Conservation (phyloP, 1,139 yeast genomes). For the Blastobotrys raffinosifermentans region DNA sequence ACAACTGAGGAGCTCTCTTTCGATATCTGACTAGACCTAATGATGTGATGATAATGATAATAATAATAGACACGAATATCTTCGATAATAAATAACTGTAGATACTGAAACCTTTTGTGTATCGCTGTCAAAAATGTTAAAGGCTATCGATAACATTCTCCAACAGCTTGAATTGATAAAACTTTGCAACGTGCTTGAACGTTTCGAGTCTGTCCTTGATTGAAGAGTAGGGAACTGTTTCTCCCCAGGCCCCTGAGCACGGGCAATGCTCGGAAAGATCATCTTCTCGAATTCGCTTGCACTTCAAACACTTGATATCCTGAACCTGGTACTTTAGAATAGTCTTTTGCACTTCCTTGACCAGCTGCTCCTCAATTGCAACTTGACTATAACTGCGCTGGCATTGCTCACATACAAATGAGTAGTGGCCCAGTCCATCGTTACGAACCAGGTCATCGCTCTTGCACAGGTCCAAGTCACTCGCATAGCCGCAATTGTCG, state of each 20-base stretch:
- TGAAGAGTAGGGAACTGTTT: constrained; percentile 45
- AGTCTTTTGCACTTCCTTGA: constrained; percentile 53
- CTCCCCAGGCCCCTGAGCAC: constrained; percentile 85
- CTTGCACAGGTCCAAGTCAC: constrained; percentile 79
- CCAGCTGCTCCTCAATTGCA: constrained; percentile 70
- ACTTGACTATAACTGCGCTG: constrained; percentile 57
- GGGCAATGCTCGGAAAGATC: constrained; percentile 71
- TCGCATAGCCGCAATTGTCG: constrained; percentile 66
- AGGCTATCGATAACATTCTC: too few species aligned
- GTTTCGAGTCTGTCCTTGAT: constrained; percentile 44
- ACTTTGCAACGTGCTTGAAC: constrained; percentile 54
- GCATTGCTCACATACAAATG: constrained; percentile 73
- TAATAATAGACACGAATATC: too few species aligned
- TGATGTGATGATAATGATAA: too few species aligned
- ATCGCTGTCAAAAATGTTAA: too few species aligned
- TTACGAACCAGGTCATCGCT: constrained; percentile 16
- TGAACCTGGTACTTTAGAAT: constrained; percentile 65
- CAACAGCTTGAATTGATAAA: constrained; percentile 56
- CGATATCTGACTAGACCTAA: too few species aligned
- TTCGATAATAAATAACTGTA: too few species aligned
- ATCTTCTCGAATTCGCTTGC: constrained; percentile 60
- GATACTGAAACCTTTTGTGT: too few species aligned
- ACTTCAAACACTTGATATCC: constrained; percentile 75
- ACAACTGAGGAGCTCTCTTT: constrained; percentile 79
- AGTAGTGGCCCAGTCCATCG: constrained; percentile 15